Conservation (phyloP, 1,139 yeast species). For the Magnusiomyces fungicola region DNA sequence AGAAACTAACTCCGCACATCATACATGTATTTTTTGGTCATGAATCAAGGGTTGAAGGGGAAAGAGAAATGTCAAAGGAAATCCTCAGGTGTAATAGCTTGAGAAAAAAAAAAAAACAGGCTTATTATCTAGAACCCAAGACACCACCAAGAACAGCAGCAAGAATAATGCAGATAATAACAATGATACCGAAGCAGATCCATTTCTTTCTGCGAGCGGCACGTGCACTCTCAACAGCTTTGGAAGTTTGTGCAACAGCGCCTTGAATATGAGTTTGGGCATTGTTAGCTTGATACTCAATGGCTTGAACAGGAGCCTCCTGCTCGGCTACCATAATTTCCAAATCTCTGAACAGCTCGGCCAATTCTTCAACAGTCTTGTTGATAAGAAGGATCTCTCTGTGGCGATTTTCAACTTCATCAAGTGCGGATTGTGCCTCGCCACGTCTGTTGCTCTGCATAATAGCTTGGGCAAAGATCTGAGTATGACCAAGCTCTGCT, state of each 20-base stretch:
- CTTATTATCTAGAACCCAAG: constrained; percentile 26
- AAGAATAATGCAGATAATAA: constrained; percentile 59
- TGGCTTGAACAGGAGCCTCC: constrained; percentile 78
- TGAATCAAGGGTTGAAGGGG: too few relatives aligned
- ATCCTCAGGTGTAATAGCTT: neutral
- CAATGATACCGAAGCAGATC: constrained; percentile 70
- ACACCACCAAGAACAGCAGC: constrained; percentile 49
- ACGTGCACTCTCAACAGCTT: constrained; percentile 83
- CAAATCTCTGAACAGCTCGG: constrained; percentile 93
- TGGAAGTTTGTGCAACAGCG: constrained; percentile 90
- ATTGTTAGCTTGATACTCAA: constrained; percentile 69
- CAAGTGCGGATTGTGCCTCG: constrained; percentile 90
- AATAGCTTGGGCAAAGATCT: constrained; percentile 89
- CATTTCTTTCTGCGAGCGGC: constrained; percentile 88
- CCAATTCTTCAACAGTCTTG: constrained; percentile 91
- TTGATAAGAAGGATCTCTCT: constrained; percentile 92
- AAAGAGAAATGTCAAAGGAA: too few relatives aligned
- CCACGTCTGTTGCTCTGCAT: constrained; percentile 91
- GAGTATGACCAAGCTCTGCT: constrained; percentile 52
- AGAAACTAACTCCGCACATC: too few relatives aligned
- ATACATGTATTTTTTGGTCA: too few relatives aligned
- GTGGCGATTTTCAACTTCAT: constrained; percentile 95
- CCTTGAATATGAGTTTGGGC: constrained; percentile 90
- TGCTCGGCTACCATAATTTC: constrained; percentile 95
- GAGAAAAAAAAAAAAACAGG: neutral